These are phyloP conservation scores for Sordaria brevicollis DNA, from an alignment of 495 filamentous ascomycete species.

Conservation along the genomic window DNA sequence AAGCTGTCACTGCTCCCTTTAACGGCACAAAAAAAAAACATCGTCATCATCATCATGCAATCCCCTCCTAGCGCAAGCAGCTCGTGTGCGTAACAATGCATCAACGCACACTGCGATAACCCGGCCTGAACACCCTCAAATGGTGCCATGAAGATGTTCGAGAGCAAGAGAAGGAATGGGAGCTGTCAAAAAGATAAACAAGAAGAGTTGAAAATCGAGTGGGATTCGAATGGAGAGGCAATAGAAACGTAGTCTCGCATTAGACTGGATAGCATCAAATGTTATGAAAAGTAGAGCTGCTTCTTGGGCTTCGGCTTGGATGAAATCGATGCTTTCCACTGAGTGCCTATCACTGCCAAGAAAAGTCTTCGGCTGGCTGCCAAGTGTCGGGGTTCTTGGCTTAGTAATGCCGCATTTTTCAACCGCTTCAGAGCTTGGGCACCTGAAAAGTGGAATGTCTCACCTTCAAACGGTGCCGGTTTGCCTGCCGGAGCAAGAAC, in stretches of 20 bases:
- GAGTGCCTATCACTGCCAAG: not conserved
- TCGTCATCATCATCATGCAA: not conserved
- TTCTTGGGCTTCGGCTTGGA: not conserved
- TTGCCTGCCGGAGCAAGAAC: not conserved
- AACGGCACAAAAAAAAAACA: not conserved
- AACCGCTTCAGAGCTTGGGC: not conserved
- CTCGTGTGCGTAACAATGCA: not conserved
- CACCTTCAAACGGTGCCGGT: not conserved
- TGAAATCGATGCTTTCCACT: not conserved
- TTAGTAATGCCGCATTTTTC: not conserved
- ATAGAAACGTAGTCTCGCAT: no score
- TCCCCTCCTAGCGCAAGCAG: not conserved
- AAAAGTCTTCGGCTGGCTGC: not conserved
- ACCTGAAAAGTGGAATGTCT: not conserved
- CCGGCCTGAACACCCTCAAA: not conserved
- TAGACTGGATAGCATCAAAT: not conserved
- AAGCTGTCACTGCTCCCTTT: not conserved
- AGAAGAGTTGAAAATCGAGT: no score
- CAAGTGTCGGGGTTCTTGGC: not conserved
- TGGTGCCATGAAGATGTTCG: not conserved
- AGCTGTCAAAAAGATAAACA: not conserved
- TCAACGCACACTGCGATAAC: not conserved
- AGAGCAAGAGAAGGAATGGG: not conserved
- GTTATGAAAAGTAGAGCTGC: not conserved
- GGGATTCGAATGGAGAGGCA: no score